Base-by-base conservation (phyloP, 805 yeast species). In the Spathaspora sp. region DNA sequence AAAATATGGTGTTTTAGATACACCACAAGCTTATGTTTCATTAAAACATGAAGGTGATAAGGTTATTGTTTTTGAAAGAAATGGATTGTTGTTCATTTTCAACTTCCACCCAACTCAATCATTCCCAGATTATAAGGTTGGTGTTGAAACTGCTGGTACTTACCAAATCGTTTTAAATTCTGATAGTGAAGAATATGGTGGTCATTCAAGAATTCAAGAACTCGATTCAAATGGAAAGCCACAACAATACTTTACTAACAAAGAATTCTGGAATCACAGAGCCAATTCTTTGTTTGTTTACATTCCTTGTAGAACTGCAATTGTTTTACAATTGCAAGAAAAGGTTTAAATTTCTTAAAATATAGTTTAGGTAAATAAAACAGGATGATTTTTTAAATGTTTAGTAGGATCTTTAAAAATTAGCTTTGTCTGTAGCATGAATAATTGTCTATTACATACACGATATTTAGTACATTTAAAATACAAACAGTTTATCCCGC, bases 41-140 rank as follows among this genome's bases (percentile, higher is more conserved):
- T 77, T 91, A 64, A 93, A 93, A 66, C 83, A 94, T 66, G 96
- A 93, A 58, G 78, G 78, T 42, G 99, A 93, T 72, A 93, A 93
- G 69, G 86, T 93, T 49, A 68, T 94, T 51, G 97, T 83, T 0
- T 94, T 83, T 70, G 98, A 93, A 69, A 82, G 97, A 58, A 89
- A 86, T 50, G 94, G 92, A 0, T 77, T 89, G 31, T 63, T 94
- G 48, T 94, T 93, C 61, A 76, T 92, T 29, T 91, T 92, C 77
- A 93, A 94, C 69, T 89, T 94, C 78, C 89, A 93, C 68, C 96
- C 96, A 31, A 79, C 87, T 0, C 73, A 89, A 51, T 87, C 96
- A 1, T 93, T 76, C 68, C 75, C 89, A 1, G 97, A 90, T 69
- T 93, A 92, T 72, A 82, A 96, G 64, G 77, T 93, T 46, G 98